phyloP scores from a whole-genome alignment of 306 rosid species.

The Cicer chorassanicum region DNA sequence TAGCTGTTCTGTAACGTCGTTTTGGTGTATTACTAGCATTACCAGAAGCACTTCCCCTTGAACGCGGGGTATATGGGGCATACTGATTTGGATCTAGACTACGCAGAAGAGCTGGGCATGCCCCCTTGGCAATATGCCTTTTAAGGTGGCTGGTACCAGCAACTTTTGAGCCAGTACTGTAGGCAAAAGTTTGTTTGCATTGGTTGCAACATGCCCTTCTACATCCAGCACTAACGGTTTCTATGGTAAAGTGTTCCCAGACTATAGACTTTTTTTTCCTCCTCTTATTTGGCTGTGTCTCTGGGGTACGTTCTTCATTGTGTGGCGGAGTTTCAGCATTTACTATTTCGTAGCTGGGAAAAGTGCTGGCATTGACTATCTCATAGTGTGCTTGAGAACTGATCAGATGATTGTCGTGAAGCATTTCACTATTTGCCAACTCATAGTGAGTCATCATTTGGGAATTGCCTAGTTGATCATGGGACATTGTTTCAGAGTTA shows the following conservation, averaged over 20 bases:
- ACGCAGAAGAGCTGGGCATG: slow-evolving; percentile 78
- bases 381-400: slow-evolving; percentile 47
- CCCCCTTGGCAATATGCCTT: slow-evolving; percentile 95
- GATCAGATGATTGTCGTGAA: slow-evolving; percentile 36
- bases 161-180: slow-evolving; percentile 92
- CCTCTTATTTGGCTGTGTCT: slow-evolving; percentile 77
- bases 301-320: slow-evolving; percentile 56
- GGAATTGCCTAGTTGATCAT: slow-evolving; percentile 48
- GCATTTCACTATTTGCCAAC: slow-evolving; percentile 42
- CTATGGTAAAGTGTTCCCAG: slow-evolving; percentile 97
- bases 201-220: slow-evolving; percentile 92
- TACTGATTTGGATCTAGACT: slow-evolving; percentile 65
- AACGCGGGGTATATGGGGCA: slow-evolving; percentile 63
- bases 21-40: slow-evolving; percentile 63
- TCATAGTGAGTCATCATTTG: slow-evolving; percentile 49
- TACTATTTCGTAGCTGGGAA: slow-evolving; percentile 53
- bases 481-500: slow-evolving; percentile 42
- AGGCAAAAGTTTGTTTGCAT: slow-evolving; percentile 92
- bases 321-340: slow-evolving; percentile 41
- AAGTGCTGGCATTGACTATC: slow-evolving; percentile 25
- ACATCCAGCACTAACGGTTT: slow-evolving; percentile 75
- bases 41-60: slow-evolving; percentile 51
- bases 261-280: slow-evolving; percentile 88
- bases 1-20: slow-evolving; percentile 73
- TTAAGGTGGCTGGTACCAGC: slow-evolving; percentile 98